Evolutionary conservation across 2,329 filamentous ascomycete species (phyloP).

Genomic region (Bisporella sp.): DNA sequence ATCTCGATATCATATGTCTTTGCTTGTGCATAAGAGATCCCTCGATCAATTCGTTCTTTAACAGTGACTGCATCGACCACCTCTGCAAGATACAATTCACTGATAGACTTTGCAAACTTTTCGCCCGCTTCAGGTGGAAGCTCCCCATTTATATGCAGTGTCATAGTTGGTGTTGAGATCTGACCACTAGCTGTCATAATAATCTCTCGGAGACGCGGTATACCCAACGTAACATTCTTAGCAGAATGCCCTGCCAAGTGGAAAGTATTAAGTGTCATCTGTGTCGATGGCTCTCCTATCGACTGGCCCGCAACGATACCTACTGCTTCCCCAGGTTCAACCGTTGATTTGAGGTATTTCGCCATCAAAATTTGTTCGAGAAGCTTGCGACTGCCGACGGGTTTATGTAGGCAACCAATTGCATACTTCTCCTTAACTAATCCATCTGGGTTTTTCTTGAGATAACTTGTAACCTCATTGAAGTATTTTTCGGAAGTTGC

Average conservation of each 20-base stretch:
- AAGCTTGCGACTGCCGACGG: constrained; percentile 32
- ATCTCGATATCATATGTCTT: constrained; percentile 82
- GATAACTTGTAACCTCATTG: constrained; percentile 63
- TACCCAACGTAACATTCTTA: constrained; percentile 98
- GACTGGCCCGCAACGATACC: constrained; percentile 96
- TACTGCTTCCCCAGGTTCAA: constrained; percentile 93
- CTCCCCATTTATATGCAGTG: constrained; percentile 68
- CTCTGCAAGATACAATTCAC: constrained; percentile 74
- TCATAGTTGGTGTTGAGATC: constrained; percentile 90
- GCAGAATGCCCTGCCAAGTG: constrained; percentile 97
- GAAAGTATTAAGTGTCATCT: constrained; percentile 99
- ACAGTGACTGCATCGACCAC: constrained; percentile 77
- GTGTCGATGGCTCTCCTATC: constrained; percentile 92
- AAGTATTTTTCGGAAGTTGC: constrained; percentile 88
- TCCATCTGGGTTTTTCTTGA: constrained; percentile 66
- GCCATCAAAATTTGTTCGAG: constrained; percentile 73
- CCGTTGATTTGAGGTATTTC: constrained; percentile 86
- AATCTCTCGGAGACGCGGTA: constrained; percentile 93
- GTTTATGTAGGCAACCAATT: constrained; percentile 11
- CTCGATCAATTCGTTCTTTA: constrained; percentile 70
- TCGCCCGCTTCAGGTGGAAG: constrained; percentile 62
- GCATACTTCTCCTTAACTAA: constrained; percentile 46
- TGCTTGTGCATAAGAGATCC: constrained; percentile 59
- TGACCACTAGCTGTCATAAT: constrained; percentile 91
- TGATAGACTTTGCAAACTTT: constrained; percentile 87